Percentiles rank a stretch among this genome's conserved stretches.
phyloP scores from a whole-genome alignment of 768 basidiomycete genomes.

The Jaapia argillacea region DNA sequence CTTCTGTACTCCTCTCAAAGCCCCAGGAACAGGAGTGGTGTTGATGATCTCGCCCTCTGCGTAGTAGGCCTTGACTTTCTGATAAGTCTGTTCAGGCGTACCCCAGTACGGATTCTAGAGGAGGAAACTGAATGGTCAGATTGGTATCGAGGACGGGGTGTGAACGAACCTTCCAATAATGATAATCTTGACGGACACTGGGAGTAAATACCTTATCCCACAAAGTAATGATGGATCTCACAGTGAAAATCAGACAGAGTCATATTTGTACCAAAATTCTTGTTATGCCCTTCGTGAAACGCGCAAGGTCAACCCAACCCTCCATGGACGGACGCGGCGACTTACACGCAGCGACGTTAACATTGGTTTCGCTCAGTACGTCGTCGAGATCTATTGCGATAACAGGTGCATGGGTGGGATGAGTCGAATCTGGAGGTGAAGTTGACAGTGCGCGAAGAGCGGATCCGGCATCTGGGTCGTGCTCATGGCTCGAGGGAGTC shows the following conservation, averaged over 20 bases:
- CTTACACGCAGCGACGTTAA: conserved; percentile 46
- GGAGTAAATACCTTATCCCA: conserved; percentile 4
- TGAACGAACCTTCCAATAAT: conserved; percentile 58
- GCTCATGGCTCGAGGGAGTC: conserved; percentile 9
- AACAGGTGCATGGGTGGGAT: conserved; percentile 20
- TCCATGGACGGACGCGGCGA: conserved; percentile 1
- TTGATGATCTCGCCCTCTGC: conserved; percentile 34
- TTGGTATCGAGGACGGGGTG: not conserved
- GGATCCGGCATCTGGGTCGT: conserved; percentile 11
- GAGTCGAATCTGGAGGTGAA: conserved; percentile 6
- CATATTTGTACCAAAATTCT: conserved; percentile 46
- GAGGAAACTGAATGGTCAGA: not conserved
- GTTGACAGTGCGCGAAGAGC: conserved; percentile 9
- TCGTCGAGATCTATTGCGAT: conserved; percentile 64
- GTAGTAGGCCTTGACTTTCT: conserved; percentile 53
- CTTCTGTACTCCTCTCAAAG: conserved; percentile 42
- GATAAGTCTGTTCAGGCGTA: conserved; percentile 40
- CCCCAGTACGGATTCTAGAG: conserved; percentile 51
- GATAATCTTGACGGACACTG: conserved; percentile 40
- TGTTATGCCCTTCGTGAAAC: conserved; percentile 51
- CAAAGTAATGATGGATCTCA: conserved; percentile 19
- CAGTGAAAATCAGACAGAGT: conserved; percentile 49
- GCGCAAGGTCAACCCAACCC: not conserved
- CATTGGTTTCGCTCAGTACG: conserved; percentile 57
- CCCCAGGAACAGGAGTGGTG: conserved; percentile 48